These are phyloP conservation scores for Pulveroboletus sp. DNA, from an alignment of 768 basidiomycete genomes.

Conservation along the genomic window DNA sequence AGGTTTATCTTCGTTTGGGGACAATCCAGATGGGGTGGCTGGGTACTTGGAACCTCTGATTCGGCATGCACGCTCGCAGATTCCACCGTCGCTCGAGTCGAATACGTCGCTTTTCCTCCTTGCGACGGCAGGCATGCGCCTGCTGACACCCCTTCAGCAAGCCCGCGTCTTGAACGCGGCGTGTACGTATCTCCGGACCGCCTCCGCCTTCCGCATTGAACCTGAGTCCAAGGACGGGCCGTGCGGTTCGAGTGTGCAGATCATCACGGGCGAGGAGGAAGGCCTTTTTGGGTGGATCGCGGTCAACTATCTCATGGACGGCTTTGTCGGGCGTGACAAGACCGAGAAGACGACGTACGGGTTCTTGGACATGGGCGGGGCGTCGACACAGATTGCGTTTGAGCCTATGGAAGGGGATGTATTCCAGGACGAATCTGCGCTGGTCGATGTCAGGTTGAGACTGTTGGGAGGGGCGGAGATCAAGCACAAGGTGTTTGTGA, in stretches of 20 bases:
- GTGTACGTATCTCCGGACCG: constrained; percentile 67
- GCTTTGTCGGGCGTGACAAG: constrained; percentile 52
- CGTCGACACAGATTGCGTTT: constrained; percentile 98
- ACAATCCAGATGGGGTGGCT: constrained; percentile 63
- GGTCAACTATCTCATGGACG: constrained; percentile 98
- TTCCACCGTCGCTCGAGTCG: constrained; percentile 81
- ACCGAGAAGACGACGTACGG: constrained; percentile 82
- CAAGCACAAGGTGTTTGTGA: constrained; percentile 90
- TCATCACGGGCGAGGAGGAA: constrained; percentile 98
- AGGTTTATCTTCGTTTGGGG: constrained; percentile 86
- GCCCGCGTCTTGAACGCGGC: constrained; percentile 67
- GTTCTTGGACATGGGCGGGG: constrained; percentile 99
- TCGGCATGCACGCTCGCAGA: constrained; percentile 70
- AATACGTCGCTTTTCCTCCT: constrained; percentile 90
- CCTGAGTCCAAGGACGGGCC: constrained; percentile 61
- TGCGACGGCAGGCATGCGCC: constrained; percentile 96
- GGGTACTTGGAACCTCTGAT: constrained; percentile 79
- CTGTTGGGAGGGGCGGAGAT: constrained; percentile 83
- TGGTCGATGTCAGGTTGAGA: constrained; percentile 78
- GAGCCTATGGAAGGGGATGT: constrained; percentile 69
- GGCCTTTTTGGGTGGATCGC: constrained; percentile 99
- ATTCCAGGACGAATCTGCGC: constrained; percentile 43
- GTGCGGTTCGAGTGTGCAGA: constrained; percentile 88
- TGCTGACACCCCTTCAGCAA: constrained; percentile 66
- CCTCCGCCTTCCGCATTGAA: constrained; percentile 79